Base-by-base conservation (phyloP, 768 basidiomycete genomes). In the Suillus cothurnatus region DNA sequence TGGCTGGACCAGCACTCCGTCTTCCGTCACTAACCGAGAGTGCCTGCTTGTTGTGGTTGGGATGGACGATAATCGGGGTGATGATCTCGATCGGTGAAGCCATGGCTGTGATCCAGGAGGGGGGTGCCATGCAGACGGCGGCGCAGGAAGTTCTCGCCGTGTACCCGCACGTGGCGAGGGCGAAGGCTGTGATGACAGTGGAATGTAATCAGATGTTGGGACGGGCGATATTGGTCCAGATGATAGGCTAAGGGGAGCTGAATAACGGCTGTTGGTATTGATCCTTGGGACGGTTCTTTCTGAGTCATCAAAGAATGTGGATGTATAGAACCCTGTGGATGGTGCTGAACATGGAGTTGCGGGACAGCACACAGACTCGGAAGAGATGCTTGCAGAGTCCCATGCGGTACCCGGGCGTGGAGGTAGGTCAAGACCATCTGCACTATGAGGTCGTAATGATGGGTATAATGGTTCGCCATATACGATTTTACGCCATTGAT, bases 311-410 rank as follows among this genome's bases (percentile, higher is more conserved):
- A 76, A 73, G 7, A 69, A 66, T 1, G 68, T 68, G 0, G 68
- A 61, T 3, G 41, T 23, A 56, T 65, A 76, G 47, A 66, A 77
- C 23, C 69, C 70, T 0, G 73, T 69, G 0, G 84, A 81, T 15
- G 85, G 85, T 1, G 83, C 79, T 5, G 76, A 79, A 2, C 80
- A 71, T 1, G 76, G 77, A 0, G 80, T 78, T n/a, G 71, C 68
- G 5, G 82, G 81, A 65, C 78, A 84, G 68, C 75, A 79, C 3
- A 80, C 73, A 0, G 85, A 86, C 61, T 86, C 86, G 28, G 83
- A 78, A 14, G 82, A 81, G 47, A 85, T 84, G 62, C 83, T 87
- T 21, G 70, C 74, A 45, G 72, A 64, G 39, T 67, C 66, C 45
- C 68, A 67, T 31, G 66, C 73, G 58, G 67, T 76, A 26, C 62